Conservation (phyloP, 768 basidiomycete species). For the Amanita fuliginea region DNA sequence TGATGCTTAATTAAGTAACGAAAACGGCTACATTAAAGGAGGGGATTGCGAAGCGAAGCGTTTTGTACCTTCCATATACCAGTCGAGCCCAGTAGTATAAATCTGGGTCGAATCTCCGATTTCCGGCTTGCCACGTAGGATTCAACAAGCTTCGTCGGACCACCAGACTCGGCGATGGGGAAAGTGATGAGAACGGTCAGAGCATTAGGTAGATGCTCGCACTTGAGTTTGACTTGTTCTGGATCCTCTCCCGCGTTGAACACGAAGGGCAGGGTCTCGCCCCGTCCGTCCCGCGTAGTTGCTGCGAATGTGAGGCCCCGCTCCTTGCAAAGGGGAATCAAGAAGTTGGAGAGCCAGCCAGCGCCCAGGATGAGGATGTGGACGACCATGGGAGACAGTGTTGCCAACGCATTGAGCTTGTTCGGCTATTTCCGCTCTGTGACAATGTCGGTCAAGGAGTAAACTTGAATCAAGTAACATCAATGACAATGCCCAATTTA, state of each 20-base stretch:
- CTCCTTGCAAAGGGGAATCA: conserved; percentile 38
- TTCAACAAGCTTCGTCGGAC: conserved; percentile 32
- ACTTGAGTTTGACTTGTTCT: conserved; percentile 31
- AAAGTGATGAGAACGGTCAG: conserved; percentile 46
- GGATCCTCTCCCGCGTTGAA: conserved; percentile 35
- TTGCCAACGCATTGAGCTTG: too few species aligned
- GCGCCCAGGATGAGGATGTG: conserved; percentile 49
- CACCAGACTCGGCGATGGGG: conserved; percentile 36
- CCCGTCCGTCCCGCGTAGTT: conserved; percentile 42
- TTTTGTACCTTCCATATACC: conserved; percentile 45
- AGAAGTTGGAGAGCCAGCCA: conserved; percentile 56
- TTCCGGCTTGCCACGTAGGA: conserved; percentile 29
- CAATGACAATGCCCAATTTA: too few species aligned
- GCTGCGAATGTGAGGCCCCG: conserved; percentile 32
- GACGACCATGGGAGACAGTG: too few species aligned
- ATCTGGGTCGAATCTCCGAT: conserved; percentile 18
- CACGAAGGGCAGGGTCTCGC: conserved; percentile 39
- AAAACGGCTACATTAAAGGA: conserved; percentile 14
- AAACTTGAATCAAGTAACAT: too few species aligned
- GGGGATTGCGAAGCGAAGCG: conserved; percentile 27
- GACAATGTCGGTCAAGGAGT: too few species aligned
- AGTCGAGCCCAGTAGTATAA: conserved; percentile 51
- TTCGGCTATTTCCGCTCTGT: too few species aligned
- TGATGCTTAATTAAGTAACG: too few species aligned
- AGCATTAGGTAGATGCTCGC: conserved; percentile 36